A percentile compares a stretch with the other conserved stretches of the same genome.
Evolutionary conservation across 2,329 filamentous ascomycete species (phyloP).

Genomic region (Ceratocystis huliohia): DNA sequence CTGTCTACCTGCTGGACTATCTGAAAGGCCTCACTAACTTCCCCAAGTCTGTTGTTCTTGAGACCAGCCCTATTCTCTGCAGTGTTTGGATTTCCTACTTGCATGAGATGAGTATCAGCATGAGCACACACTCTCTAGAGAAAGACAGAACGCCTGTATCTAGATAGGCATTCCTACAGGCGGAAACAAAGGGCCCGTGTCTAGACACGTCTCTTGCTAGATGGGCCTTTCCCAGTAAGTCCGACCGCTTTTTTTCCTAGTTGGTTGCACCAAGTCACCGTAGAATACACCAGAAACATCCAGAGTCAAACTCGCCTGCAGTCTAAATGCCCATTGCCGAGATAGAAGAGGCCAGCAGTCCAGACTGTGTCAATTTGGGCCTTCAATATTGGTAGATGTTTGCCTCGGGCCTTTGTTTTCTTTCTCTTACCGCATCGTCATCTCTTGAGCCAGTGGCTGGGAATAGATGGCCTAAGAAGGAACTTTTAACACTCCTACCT

Average conservation of each 20-base stretch:
- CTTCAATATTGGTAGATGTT: background rate
- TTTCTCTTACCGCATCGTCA: background rate
- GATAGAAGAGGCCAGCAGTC: background rate
- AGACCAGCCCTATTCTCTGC: background rate
- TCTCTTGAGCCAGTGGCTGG: background rate
- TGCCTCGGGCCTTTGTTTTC: background rate
- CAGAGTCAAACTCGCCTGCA: slow-evolving; percentile 5
- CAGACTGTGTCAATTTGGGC: background rate
- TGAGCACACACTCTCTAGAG: background rate
- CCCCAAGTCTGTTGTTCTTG: background rate
- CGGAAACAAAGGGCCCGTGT: background rate
- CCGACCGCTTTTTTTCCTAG: background rate
- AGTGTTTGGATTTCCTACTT: background rate
- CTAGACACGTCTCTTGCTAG: background rate
- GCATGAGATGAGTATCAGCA: background rate
- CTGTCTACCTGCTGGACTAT: background rate
- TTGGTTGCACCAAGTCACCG: background rate
- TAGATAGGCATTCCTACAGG: background rate
- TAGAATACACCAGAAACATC: slow-evolving; percentile 4
- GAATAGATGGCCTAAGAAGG: background rate
- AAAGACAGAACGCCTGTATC: background rate
- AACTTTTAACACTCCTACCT: background rate
- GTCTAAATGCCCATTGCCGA: slow-evolving; percentile 2
- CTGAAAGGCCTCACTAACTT: background rate
- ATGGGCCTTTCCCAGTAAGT: background rate